A percentile compares a stretch with the other conserved stretches of the same genome.
Evolutionary conservation across 495 filamentous ascomycete species (phyloP).

Genomic region (Geopyxis carbonaria): DNA sequence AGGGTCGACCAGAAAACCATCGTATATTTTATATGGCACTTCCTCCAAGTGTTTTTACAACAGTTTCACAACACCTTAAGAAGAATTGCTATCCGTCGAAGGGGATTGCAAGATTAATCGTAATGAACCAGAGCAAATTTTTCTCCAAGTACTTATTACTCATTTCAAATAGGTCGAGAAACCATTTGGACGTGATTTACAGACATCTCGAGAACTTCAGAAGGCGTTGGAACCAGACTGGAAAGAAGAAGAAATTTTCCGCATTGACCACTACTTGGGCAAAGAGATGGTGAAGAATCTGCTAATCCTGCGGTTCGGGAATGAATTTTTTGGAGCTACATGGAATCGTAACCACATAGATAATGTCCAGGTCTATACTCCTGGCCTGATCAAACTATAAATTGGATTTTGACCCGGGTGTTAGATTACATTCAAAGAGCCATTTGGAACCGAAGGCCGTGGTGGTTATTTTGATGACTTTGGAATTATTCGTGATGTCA

Average conservation of each 20-base stretch:
- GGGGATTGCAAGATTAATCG: conserved; percentile 86
- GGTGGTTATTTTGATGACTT: conserved; percentile 99
- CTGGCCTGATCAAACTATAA: background rate
- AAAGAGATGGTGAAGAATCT: conserved; percentile 99
- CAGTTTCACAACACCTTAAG: conserved; percentile 93
- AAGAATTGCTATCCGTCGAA: conserved; percentile 82
- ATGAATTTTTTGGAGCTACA: conserved; percentile 96
- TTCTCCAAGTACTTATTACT: background rate
- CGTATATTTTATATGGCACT: conserved; percentile 98
- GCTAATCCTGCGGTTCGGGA: conserved; percentile 92
- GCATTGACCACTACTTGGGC: conserved; percentile 97
- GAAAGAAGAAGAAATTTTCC: conserved; percentile 98
- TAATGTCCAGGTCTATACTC: conserved; percentile 51
- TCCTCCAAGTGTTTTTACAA: conserved; percentile 92
- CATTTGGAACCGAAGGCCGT: conserved; percentile 97
- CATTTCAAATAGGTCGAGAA: conserved; percentile 66
- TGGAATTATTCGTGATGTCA: conserved; percentile 97
- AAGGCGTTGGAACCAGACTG: conserved; percentile 93
- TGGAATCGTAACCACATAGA: conserved; percentile 99
- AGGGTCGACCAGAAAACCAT: conserved; percentile 64
- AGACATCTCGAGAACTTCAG: conserved; percentile 83
- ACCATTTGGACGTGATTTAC: conserved; percentile 94
- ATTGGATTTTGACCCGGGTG: background rate
- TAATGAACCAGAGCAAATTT: conserved; percentile 30
- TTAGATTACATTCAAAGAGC: conserved; percentile 96